Evolutionary conservation across 2,329 filamentous ascomycete genomes (phyloP), one percentile per base, ranked within the genome.

Genomic region (Fonsecaea erecta): DNA sequence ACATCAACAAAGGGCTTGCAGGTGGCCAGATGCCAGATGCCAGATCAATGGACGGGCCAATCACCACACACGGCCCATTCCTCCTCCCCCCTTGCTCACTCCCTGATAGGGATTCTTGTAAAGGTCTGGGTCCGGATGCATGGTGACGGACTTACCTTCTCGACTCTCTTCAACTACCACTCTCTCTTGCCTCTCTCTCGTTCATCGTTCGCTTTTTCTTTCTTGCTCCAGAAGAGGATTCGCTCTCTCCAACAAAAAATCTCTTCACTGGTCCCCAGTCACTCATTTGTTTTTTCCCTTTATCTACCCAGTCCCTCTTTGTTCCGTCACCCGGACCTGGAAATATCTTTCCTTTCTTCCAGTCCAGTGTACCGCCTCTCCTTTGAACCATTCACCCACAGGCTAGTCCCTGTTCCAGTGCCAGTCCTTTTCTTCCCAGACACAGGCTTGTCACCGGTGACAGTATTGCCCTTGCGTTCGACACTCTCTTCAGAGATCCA

Each of bases 391-490:
- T 70, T 62, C 56, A 67, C 64, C 62, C 67, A 52, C 59, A 46
- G 40, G 55, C 46, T 51, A 55, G 48, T 53, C 43, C 52, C 52
- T 61, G 46, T 35, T 32, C 32, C 35, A 32, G 18, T 51, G 48
- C 18, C 57, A 63, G 58, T 35, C 53, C 58, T 60, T 60, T 52
- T 53, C 55, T 62, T 60, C 28, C 48, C 35, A 26, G 59, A 60
- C 65, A 68, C 56, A 68, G 60, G 55, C 68, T 67, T 66, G 68
- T 68, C 65, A 64, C 65, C 63, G 60, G 24, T 53, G 62, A 68
- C 68, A 64, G 62, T 54, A 40, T 51, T 58, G 3, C 8, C 26
- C n/a, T 26, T 4, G 51, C 51, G 30, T 35, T 57, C 32, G 37
- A 43, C 52, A 66, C 40, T 68, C 57, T 40, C 62, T 63, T 62